These are phyloP conservation scores for Fraxinus dipetala DNA, from an alignment of 305 asterid species.

Conservation along the genomic window DNA sequence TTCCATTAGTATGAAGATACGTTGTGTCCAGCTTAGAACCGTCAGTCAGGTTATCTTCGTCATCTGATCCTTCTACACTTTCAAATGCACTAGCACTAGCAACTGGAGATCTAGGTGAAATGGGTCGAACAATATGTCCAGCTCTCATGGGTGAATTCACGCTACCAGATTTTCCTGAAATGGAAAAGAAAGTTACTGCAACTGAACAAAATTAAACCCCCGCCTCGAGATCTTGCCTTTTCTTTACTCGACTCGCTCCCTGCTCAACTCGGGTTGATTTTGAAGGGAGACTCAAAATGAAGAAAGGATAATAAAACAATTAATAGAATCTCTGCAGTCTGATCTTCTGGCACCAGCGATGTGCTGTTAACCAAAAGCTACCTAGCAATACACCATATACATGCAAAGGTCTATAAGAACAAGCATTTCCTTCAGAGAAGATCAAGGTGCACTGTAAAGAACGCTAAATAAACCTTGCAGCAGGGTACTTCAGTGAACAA, in stretches of 20 bases:
- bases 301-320: not conserved
- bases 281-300: not conserved
- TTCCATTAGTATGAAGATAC: slow-evolving; percentile 70
- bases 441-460: not conserved
- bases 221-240: not conserved
- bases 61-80: slow-evolving; percentile 89
- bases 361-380: slow-evolving; percentile 5
- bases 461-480: not conserved
- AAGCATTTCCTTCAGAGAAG: not conserved
- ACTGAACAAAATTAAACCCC: not conserved
- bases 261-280: not conserved
- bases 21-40: slow-evolving; percentile 46
- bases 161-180: slow-evolving; percentile 40
- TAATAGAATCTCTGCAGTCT: not conserved
- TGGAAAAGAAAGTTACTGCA: slow-evolving; percentile 7
- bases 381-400: slow-evolving; percentile 9
- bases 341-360: not conserved
- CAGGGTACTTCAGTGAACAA: not conserved
- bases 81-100: slow-evolving; percentile 93
- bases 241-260: not conserved
- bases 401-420: not conserved
- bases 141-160: slow-evolving; percentile 44
- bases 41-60: slow-evolving; percentile 69
- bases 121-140: slow-evolving; percentile 58
- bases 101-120: slow-evolving; percentile 91